Evolutionary conservation across 805 yeast genomes (phyloP).

Genomic region (Yarrowia sp.): DNA sequence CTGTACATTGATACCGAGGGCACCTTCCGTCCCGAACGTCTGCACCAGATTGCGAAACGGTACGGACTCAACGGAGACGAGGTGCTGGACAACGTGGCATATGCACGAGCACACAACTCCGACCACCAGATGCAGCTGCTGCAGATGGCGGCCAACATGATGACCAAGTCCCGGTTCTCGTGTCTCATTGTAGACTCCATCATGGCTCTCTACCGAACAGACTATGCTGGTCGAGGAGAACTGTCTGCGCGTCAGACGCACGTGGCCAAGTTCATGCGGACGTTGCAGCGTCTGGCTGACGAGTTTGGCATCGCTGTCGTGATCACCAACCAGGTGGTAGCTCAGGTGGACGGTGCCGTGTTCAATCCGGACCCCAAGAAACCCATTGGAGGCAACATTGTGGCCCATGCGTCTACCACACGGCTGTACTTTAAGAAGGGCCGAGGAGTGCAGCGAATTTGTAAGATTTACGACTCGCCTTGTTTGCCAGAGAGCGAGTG

Average conservation of each 20-base stretch:
- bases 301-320: conserved; percentile 97
- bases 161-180: conserved; percentile 91
- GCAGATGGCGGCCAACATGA: conserved; percentile 89
- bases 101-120: conserved; percentile 95
- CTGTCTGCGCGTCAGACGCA: conserved; percentile 91
- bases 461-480: conserved; percentile 94
- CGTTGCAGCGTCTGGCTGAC: conserved; percentile 88
- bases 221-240: conserved; percentile 93
- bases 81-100: conserved; percentile 94
- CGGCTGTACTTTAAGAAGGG: conserved; percentile 88
- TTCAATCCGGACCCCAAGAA: conserved; percentile 96
- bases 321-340: conserved; percentile 93
- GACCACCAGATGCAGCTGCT: conserved; percentile 89
- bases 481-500: conserved; percentile 95
- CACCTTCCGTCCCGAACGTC: conserved; percentile 87
- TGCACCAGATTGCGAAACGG: conserved; percentile 84
- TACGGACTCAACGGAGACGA: conserved; percentile 90
- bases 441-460: conserved; percentile 84
- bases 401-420: conserved; percentile 96
- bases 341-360: conserved; percentile 88
- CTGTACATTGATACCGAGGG: conserved; percentile 96
- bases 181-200: conserved; percentile 92
- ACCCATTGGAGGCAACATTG: conserved; percentile 97
- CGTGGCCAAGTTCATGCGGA: conserved; percentile 88
- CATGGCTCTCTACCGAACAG: conserved; percentile 95